Conservation (phyloP, 495 filamentous ascomycete genomes). For the Parathielavia hyrcaniae region DNA sequence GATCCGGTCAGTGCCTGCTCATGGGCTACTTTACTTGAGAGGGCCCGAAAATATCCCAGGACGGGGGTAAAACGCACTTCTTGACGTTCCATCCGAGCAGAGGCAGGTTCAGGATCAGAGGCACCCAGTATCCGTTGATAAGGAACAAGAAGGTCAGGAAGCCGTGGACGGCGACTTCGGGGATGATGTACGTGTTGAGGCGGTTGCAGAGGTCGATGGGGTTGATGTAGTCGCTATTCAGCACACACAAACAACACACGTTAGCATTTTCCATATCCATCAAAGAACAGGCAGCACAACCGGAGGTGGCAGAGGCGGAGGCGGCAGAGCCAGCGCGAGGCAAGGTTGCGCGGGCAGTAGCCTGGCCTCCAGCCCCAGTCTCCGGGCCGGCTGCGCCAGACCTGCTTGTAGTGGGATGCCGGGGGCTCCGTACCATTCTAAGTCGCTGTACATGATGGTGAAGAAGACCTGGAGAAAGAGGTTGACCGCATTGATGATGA, state of each 20-base stretch:
- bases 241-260: not conserved
- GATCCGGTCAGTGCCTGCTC: conserved; percentile 6
- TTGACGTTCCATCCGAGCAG: conserved; percentile 91
- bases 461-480: conserved; percentile 99
- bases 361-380: not conserved
- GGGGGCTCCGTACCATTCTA: conserved; percentile 78
- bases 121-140: conserved; percentile 98
- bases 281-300: conserved; percentile 1
- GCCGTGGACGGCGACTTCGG: conserved; percentile 94
- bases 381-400: not conserved
- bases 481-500: conserved; percentile 99
- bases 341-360: no score
- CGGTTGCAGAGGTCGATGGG: conserved; percentile 99
- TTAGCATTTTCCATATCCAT: not conserved
- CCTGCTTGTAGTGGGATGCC: not conserved
- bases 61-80: conserved; percentile 59
- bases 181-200: conserved; percentile 98
- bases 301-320: not conserved
- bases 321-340: no score
- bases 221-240: conserved; percentile 93
- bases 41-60: no score
- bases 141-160: conserved; percentile 92
- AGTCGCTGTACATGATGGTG: conserved; percentile 99
- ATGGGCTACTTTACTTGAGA: not conserved
- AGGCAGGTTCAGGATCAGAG: conserved; percentile 84